A percentile compares a stretch with the other conserved stretches of the same genome.
These are phyloP conservation scores for Penicillium longicatenatum DNA, from an alignment of 495 filamentous ascomycete genomes.

Conservation along the genomic window DNA sequence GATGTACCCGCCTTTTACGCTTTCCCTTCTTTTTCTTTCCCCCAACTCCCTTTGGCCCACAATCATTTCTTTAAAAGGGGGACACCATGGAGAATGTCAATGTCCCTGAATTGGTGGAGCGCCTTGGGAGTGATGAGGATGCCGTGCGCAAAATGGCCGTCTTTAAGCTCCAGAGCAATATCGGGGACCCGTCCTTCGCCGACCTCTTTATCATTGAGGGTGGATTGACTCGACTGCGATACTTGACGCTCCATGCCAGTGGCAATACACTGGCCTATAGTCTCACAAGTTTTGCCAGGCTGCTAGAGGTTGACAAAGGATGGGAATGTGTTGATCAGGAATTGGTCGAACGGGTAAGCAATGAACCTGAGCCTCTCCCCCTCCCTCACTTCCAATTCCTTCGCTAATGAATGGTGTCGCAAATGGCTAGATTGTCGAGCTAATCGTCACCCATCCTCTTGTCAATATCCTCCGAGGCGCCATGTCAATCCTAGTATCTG, in stretches of 20 bases:
- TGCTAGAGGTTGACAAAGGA: slow-evolving; percentile 95
- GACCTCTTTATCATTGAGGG: slow-evolving; percentile 93
- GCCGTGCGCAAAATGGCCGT: slow-evolving; percentile 97
- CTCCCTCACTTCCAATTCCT: neutral
- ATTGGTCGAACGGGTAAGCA: slow-evolving; percentile 62
- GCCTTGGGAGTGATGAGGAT: slow-evolving; percentile 78
- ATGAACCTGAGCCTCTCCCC: neutral
- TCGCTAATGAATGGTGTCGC: neutral
- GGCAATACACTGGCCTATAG: slow-evolving; percentile 97
- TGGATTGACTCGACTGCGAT: slow-evolving; percentile 76
- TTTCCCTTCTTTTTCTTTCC: neutral
- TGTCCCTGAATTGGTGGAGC: slow-evolving; percentile 66
- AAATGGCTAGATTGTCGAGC: slow-evolving; percentile 71
- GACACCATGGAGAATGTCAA: slow-evolving; percentile 57
- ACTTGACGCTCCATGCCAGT: slow-evolving; percentile 76
- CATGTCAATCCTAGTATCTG: slow-evolving; percentile 92
- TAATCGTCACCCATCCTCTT: slow-evolving; percentile 92
- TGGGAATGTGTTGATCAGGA: slow-evolving; percentile 80
- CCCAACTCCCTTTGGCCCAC: neutral
- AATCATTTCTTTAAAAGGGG: neutral
- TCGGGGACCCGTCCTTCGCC: slow-evolving; percentile 95
- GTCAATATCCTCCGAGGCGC: slow-evolving; percentile 97
- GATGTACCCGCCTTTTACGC: neutral
- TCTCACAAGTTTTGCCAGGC: slow-evolving; percentile 78
- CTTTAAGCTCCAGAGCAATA: slow-evolving; percentile 92